These are phyloP conservation scores for Gnaphalium uliginosum DNA, from an alignment of 129 eudicot genomes.

Conservation along the genomic window DNA sequence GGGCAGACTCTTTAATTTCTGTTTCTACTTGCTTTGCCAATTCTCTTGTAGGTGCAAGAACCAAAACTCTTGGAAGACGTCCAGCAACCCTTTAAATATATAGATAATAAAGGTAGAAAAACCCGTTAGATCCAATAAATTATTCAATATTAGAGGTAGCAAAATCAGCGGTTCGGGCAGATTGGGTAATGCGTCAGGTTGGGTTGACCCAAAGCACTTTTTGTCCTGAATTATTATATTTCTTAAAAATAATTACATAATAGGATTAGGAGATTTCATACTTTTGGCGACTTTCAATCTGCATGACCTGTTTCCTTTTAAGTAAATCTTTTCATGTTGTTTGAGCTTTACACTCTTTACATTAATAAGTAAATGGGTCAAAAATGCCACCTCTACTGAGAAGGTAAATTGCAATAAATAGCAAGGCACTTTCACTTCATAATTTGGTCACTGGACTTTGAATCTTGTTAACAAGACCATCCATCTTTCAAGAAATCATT, in stretches of 20 bases:
- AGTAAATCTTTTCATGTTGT: no score
- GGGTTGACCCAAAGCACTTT: background rate
- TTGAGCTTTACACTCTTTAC: no score
- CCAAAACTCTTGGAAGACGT: conserved; percentile 78
- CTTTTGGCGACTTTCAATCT: background rate
- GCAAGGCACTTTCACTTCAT: background rate
- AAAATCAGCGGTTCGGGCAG: background rate
- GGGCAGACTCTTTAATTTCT: conserved; percentile 92
- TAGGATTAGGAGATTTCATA: background rate
- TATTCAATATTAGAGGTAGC: background rate
- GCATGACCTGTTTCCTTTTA: background rate
- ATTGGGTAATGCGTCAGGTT: background rate
- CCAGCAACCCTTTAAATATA: conserved; percentile 55
- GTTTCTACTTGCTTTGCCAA: conserved; percentile 94
- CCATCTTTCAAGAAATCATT: background rate
- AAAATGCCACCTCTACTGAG: no score
- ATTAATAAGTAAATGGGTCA: no score
- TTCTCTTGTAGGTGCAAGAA: conserved; percentile 95
- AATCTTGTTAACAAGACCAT: background rate
- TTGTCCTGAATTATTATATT: background rate
- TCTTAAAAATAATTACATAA: no score
- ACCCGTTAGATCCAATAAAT: conserved; percentile 5
- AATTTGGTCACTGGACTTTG: background rate
- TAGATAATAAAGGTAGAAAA: background rate
- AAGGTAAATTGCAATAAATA: background rate